Evolutionary conservation across 345 rosid species (phyloP), one percentile per base, ranked within the genome.

Genomic region (Ailanthus altissimus): DNA sequence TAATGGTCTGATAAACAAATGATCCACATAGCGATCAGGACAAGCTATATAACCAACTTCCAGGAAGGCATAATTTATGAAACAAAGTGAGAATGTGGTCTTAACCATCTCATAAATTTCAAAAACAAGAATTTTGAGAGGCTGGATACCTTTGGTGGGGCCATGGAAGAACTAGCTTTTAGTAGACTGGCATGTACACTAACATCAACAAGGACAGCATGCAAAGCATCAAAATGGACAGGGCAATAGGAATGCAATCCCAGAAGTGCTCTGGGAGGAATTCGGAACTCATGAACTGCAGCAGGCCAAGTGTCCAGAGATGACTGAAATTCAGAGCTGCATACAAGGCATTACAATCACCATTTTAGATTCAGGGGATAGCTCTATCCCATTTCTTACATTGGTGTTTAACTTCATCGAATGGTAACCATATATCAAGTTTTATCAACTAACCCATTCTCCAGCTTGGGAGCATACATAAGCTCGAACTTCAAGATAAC

Each of bases 231-330:
- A 79, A 93, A 96, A 84, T 93, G 89, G 69, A 96, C 90, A 67
- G 97, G 98, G 83, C 94, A 93, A 78, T 93, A 96, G 25, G 97
- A 92, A 88, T 93, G 98, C 89, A 93, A 81, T 72, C 98, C 98
- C 23, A 89, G 81, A 77, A 96, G 97, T 76, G 99, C 97, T 84
- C 90, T 93, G 42, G 97, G 91, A 72, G 98, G 98, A 83, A 96
- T 90, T 23, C 97, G 87, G 51, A 93, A 96, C 81, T 93, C 94
- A 77, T 93, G 99, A 75, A 92, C 78, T 7, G 98, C 84, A 73
- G 89, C 87, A 75, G 92, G 80, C 72, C 85, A 83, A 82, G 89
- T 64, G 75, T 90, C 90, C 62, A 85, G 72, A 67, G 82, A 84
- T 81, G 86, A 83, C 80, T 74, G 84, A 58, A 90, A 81, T 75